Percentiles rank a stretch among this genome's conserved stretches.
These are phyloP conservation scores for Grosmannia serpens DNA, from an alignment of 2,329 filamentous ascomycete genomes.

Conservation along the genomic window DNA sequence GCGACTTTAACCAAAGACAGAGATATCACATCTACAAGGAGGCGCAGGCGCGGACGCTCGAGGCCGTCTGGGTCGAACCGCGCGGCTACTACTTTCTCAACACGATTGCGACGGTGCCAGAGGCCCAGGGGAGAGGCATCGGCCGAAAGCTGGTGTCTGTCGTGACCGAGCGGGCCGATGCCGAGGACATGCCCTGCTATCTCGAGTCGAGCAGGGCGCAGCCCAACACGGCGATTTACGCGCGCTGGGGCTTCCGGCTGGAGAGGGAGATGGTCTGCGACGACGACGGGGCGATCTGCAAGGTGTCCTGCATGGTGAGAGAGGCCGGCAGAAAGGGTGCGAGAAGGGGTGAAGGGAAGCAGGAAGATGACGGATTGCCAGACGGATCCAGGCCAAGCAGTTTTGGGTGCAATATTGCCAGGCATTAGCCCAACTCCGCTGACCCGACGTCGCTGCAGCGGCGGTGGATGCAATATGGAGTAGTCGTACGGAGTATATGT, in stretches of 20 bases:
- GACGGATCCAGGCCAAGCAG: background rate
- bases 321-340: conserved; percentile 19
- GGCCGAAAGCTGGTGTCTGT: conserved; percentile 52
- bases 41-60: conserved; percentile 49
- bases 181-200: conserved; percentile 54
- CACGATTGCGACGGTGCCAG: conserved; percentile 57
- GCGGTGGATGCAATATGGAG: background rate
- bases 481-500: no score
- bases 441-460: background rate
- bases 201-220: conserved; percentile 57
- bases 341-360: background rate
- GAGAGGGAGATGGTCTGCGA: conserved; percentile 55
- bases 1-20: conserved; percentile 13
- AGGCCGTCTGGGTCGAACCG: conserved; percentile 50
- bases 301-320: conserved; percentile 37
- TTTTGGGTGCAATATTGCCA: no score
- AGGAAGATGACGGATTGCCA: background rate
- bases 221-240: conserved; percentile 62
- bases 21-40: conserved; percentile 66
- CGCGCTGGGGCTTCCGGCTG: conserved; percentile 55
- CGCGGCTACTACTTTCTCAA: conserved; percentile 68
- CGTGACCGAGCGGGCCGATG: conserved; percentile 52
- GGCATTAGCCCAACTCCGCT: background rate
- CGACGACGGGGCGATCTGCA: conserved; percentile 45
- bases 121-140: conserved; percentile 54